phyloP scores from a whole-genome alignment of 352 stramenopile species.

The Phytophthora ramorum region DNA sequence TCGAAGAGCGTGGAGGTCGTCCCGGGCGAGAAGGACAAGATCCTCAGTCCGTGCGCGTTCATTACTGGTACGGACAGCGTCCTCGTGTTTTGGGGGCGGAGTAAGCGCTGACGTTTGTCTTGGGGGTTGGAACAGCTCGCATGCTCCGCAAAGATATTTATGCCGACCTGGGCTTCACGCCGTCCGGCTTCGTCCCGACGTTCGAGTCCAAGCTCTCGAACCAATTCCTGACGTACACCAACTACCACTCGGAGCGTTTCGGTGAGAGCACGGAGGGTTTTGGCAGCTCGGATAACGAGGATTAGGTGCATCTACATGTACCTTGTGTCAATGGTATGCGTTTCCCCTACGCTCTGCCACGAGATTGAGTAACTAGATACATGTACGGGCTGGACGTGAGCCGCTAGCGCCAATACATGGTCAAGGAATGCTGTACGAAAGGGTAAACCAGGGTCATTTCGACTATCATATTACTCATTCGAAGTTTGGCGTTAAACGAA shows the following conservation, averaged over 20 bases:
- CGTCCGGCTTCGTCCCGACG: slow-evolving; percentile 50
- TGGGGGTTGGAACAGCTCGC: slow-evolving; percentile 32
- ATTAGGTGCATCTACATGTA: slow-evolving; percentile 10
- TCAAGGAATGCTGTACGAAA: too few species aligned
- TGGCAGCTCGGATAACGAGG: slow-evolving; percentile 39
- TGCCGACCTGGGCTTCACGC: slow-evolving; percentile 57
- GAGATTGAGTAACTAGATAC: too few species aligned
- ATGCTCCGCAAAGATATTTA: slow-evolving; percentile 65
- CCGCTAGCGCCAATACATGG: too few species aligned
- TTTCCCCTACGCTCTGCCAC: too few species aligned
- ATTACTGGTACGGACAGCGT: slow-evolving; percentile 49
- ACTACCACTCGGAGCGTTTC: slow-evolving; percentile 64
- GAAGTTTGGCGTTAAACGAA: not conserved
- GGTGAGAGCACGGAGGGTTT: slow-evolving; percentile 51
- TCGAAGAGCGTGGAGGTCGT: slow-evolving; percentile 44
- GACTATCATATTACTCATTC: too few species aligned
- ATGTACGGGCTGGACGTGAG: too few species aligned
- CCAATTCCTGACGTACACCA: slow-evolving; percentile 67
- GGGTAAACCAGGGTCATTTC: not conserved
- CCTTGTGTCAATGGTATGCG: too few species aligned
- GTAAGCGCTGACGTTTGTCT: slow-evolving; percentile 12
- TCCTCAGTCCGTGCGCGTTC: slow-evolving; percentile 57
- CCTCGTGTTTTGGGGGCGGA: not conserved
- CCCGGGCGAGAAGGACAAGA: slow-evolving; percentile 42
- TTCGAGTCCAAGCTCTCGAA: slow-evolving; percentile 75